Base-by-base conservation (phyloP, 106 monocot genomes). In the Chionographis japonica region DNA sequence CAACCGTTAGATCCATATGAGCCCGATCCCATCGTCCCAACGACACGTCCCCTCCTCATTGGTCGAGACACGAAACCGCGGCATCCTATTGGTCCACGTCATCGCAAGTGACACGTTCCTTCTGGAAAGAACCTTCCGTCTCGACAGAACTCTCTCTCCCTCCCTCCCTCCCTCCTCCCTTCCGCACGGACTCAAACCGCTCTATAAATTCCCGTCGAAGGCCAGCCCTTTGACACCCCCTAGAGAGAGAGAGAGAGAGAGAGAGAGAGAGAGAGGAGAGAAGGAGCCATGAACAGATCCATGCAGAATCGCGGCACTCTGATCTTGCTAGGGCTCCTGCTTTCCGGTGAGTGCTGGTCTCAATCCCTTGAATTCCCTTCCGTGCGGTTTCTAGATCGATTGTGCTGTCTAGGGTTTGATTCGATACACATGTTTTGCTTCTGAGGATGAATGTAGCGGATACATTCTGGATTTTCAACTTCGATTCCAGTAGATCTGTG, bases 21-120 rank as follows among this genome's bases (percentile, higher is more conserved):
- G 50, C 56, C 56, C 81, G 77, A 69, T 12, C 3, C 3, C 54
- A 69, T 69, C 56, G 3, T 40, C 73, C 72, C 80, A 36, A 36
- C 79, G 60, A 41, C 43, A 60, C 6, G 56, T 59, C 40, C 14
- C 4, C 14, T 50, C 38, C 54, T 60, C 12, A 83, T 83, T 83
- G 78, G 83, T 6, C 5, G 27, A 41, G 8, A 16, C 38, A 12
- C 39, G 5, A 10, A n/a, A 2, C 4, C 55, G 42, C 37, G 38
- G 19, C 15, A 37, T 72, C 58, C 41, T 2, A 84, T 68, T 84
- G 79, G 84, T 84, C 79, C 83, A 83, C 78, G 78, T 75, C 71
- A 72, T 49, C 51, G 12, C 3, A 2, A 12, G 59, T 84, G 79
- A 85, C 77, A 73, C 74, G 83, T 75, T 77, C 49, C 46, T 17